A percentile compares a stretch with the other conserved stretches of the same genome.
Conservation (phyloP, 2,329 filamentous ascomycete genomes). For the Coniochaeta sp. region DNA sequence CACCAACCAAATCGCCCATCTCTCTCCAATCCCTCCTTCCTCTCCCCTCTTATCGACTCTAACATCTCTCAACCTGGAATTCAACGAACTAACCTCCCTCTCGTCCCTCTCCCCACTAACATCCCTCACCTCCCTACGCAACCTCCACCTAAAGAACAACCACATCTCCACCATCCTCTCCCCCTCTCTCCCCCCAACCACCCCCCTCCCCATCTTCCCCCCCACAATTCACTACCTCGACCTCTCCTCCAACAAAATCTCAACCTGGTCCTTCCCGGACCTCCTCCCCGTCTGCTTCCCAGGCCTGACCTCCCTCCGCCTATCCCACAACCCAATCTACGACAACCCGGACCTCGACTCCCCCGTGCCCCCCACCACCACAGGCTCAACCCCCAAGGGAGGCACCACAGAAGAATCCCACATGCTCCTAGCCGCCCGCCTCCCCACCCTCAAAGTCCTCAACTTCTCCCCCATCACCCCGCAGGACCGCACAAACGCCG, state of each 20-base stretch:
- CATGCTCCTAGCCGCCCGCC: conserved; percentile 77
- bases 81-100: conserved; percentile 58
- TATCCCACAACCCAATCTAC: conserved; percentile 83
- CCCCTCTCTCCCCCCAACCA: conserved; percentile 16
- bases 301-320: conserved; percentile 63
- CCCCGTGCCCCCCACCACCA: conserved; percentile 12
- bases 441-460: conserved; percentile 58
- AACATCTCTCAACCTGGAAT: conserved; percentile 61
- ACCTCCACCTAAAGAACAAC: conserved; percentile 70
- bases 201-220: conserved; percentile 39
- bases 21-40: conserved; percentile 33
- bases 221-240: conserved; percentile 56
- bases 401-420: conserved; percentile 64
- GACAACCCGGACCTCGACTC: conserved; percentile 33
- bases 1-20: conserved; percentile 47
- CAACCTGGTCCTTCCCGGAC: conserved; percentile 69
- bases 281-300: conserved; percentile 61
- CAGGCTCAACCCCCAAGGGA: conserved; percentile 29
- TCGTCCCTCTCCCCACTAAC: conserved; percentile 48
- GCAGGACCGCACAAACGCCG: conserved; percentile 76
- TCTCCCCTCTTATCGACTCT: conserved; percentile 41
- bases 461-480: conserved; percentile 66
- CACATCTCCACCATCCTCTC: conserved; percentile 43
- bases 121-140: conserved; percentile 42
- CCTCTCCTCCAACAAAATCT: conserved; percentile 63